phyloP scores from a whole-genome alignment of 495 filamentous ascomycete species.

The Talaromyces proteolyticus region DNA sequence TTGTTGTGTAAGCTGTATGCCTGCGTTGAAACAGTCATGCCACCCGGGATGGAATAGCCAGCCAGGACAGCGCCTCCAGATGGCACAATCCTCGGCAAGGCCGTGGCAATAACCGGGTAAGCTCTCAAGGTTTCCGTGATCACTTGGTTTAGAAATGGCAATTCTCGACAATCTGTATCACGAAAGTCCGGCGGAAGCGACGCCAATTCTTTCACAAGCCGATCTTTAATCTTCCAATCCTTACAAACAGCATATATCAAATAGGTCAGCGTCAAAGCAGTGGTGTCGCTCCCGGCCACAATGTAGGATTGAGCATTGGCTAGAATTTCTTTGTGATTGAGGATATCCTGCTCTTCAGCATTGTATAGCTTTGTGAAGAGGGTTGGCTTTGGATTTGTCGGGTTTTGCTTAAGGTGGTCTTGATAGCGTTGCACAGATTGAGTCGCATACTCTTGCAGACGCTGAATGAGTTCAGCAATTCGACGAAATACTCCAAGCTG shows the following conservation, averaged over 20 bases:
- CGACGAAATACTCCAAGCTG: background rate
- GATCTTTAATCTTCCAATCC: constrained; percentile 22
- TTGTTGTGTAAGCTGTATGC: constrained; percentile 18
- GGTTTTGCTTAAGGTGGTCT: constrained; percentile 24
- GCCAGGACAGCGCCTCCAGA: constrained; percentile 18
- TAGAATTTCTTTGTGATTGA: constrained; percentile 21
- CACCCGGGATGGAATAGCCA: constrained; percentile 18
- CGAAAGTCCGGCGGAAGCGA: constrained; percentile 23
- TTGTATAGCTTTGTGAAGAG: constrained; percentile 28
- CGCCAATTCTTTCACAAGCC: constrained; percentile 35
- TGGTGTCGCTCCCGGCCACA: constrained; percentile 45
- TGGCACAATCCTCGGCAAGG: constrained; percentile 35
- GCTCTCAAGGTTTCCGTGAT: constrained; percentile 44
- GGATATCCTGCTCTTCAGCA: constrained; percentile 13
- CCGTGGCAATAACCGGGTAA: constrained; percentile 47
- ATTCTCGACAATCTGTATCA: constrained; percentile 27
- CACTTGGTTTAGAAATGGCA: constrained; percentile 33
- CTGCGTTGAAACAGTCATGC: constrained; percentile 15
- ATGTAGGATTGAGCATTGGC: constrained; percentile 26
- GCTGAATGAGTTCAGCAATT: background rate
- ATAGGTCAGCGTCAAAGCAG: constrained; percentile 37
- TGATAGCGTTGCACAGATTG: constrained; percentile 22
- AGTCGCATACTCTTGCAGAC: constrained; percentile 14
- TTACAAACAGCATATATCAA: constrained; percentile 28
- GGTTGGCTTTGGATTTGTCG: constrained; percentile 15